Conservation (phyloP, 257 asterid species). For the Solanum pinnatisectum region DNA sequence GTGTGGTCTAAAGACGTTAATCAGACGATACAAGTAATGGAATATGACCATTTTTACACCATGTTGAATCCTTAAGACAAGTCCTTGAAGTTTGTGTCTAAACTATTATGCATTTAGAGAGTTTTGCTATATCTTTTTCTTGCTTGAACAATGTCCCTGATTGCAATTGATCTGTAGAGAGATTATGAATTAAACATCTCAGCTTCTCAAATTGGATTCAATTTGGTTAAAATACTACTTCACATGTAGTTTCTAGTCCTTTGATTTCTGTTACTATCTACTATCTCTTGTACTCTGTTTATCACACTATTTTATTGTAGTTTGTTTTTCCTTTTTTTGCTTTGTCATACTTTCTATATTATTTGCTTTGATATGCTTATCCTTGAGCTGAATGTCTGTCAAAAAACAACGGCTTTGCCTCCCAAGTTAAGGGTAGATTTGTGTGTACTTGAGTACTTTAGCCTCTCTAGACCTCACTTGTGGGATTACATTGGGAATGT, state of each 20-base stretch:
- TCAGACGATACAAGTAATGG: not conserved
- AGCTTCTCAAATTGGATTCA: not conserved
- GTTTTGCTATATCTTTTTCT: not conserved
- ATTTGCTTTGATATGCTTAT: not conserved
- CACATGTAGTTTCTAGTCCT: not conserved
- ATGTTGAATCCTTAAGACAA: not conserved
- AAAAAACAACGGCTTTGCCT: not conserved
- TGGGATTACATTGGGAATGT: not conserved
- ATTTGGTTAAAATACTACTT: not conserved
- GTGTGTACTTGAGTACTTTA: not conserved
- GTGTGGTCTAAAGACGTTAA: not conserved
- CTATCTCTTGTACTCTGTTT: not conserved
- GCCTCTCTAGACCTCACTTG: not conserved
- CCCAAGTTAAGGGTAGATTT: not conserved
- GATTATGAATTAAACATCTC: not conserved
- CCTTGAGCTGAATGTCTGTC: not conserved
- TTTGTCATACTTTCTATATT: not conserved
- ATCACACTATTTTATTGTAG: not conserved
- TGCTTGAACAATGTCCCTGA: not conserved
- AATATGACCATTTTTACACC: not conserved
- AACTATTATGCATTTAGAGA: not conserved
- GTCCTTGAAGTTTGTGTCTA: not conserved
- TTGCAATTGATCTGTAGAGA: not conserved
- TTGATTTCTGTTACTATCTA: not conserved
- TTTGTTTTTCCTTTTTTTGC: not conserved